These are phyloP conservation scores for Phytophthora sp. DNA, from an alignment of 352 stramenopile genomes.

Conservation along the genomic window DNA sequence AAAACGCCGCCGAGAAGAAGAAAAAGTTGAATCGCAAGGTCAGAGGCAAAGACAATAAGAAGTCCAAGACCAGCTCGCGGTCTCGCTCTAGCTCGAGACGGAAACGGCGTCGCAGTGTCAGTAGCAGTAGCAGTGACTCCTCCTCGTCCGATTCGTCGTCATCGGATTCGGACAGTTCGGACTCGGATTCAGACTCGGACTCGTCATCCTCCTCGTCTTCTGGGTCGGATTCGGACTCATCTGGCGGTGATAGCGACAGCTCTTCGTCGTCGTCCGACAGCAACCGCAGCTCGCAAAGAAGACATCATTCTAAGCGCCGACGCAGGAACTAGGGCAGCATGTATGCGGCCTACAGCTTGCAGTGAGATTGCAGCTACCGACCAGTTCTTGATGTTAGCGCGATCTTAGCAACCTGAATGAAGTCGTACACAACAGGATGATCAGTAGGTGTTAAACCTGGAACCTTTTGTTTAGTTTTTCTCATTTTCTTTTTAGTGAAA, in stretches of 20 bases:
- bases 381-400: background rate
- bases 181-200: slow-evolving; percentile 39
- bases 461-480: slow-evolving; percentile 26
- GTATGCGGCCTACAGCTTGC: background rate
- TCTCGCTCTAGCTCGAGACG: slow-evolving; percentile 17
- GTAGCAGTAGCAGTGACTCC: slow-evolving; percentile 40
- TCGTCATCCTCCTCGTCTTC: slow-evolving; percentile 36
- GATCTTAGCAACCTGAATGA: slow-evolving; percentile 8
- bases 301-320: slow-evolving; percentile 43
- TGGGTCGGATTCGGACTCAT: slow-evolving; percentile 28
- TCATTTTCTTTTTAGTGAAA: slow-evolving; percentile 17
- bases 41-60: slow-evolving; percentile 22
- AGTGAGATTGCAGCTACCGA: background rate
- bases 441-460: background rate
- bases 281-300: slow-evolving; percentile 33
- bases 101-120: slow-evolving; percentile 38
- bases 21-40: slow-evolving; percentile 34
- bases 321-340: slow-evolving; percentile 41
- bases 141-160: slow-evolving; percentile 45
- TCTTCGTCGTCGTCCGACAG: slow-evolving; percentile 37
- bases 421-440: slow-evolving; percentile 8
- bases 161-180: slow-evolving; percentile 27
- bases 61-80: slow-evolving; percentile 4
- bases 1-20: slow-evolving; percentile 27
- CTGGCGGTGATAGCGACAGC: slow-evolving; percentile 36